Base-by-base conservation (phyloP, 768 basidiomycete genomes). In the Phlebiopsis gigantea region DNA sequence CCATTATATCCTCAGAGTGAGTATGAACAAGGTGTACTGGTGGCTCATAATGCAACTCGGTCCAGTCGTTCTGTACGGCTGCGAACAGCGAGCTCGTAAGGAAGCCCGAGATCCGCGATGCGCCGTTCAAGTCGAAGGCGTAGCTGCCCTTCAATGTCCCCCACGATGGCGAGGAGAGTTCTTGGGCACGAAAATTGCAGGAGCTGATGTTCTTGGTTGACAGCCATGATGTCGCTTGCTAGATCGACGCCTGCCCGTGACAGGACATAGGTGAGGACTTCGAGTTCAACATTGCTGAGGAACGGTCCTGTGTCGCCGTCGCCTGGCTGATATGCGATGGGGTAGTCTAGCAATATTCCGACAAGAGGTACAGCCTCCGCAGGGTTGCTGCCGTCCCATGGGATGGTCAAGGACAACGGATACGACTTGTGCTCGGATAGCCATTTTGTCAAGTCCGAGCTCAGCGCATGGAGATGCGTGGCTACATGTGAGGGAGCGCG, bases 101-200 rank as follows among this genome's bases (percentile, higher is more conserved):
- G 64, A 5, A 58, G 47, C 44, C 64, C 66, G 21, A 70, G 39
- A 1, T 55, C 54, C n/a, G 2, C 53, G 5, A 79, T 58, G 22
- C 75, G 68, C 19, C 56, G 28, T 15, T 52, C 53, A 49, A 81
- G 80, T 29, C 69, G 74, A 25, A 41, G 57, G 31, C 42, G 45
- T 19, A 84, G 66, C 21, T 52, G 62, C 17, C 60, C 60, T 5
- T 42, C 59, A 24, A 73, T 46, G 28, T 63, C 65, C 6, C 52
- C 24, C 5, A 55, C 7, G 15, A 55, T 15, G 28, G 24, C 31
- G 5, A 51, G 59, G 19, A 74, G 55, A n/a, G 34, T 22, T 1
- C 66, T 68, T 5, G 83, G 84, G 61, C 79, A 83, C 2, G 84
- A 83, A 63, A 84, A 86, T 61, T 80, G 82, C 59, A 84, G 65